These are phyloP conservation scores for Colletotrichum lindemuthianum DNA, from an alignment of 2,329 filamentous ascomycete genomes.

Conservation along the genomic window DNA sequence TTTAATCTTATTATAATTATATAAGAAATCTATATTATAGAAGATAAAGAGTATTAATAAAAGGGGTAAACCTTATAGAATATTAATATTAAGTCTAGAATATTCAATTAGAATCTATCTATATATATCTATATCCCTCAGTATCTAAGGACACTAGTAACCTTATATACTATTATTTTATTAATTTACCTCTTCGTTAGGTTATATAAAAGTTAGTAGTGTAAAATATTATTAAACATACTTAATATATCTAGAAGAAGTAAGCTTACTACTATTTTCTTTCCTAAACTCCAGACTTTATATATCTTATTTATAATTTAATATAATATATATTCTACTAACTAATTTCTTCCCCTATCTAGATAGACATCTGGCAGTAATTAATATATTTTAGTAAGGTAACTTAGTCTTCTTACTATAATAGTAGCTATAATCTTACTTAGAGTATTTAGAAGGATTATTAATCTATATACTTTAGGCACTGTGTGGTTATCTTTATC, in stretches of 20 bases:
- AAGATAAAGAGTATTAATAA: no score
- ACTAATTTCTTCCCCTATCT: neutral
- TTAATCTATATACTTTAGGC: constrained; percentile 37
- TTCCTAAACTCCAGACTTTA: constrained; percentile 24
- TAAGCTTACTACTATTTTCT: constrained; percentile 31
- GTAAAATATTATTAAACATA: constrained; percentile 35
- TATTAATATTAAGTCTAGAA: no score
- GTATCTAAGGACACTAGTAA: neutral
- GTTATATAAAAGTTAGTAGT: constrained; percentile 35
- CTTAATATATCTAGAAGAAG: constrained; percentile 36
- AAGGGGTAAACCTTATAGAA: no score
- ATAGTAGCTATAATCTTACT: constrained; percentile 32
- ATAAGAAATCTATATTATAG: no score
- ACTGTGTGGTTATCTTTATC: constrained; percentile 37
- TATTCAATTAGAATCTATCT: no score
- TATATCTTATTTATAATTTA: constrained; percentile 32
- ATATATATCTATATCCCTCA: no score
- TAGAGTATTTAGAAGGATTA: constrained; percentile 33
- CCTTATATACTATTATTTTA: neutral
- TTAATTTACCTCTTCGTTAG: constrained; percentile 26
- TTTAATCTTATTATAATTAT: no score
- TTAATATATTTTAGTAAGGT: neutral
- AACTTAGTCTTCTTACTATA: constrained; percentile 32
- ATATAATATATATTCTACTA: constrained; percentile 36
- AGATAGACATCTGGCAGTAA: constrained; percentile 3